Evolutionary conservation across 1,139 yeast species (phyloP), one percentile per base, ranked within the genome.

Genomic region (Suhomyces atakaporum): DNA sequence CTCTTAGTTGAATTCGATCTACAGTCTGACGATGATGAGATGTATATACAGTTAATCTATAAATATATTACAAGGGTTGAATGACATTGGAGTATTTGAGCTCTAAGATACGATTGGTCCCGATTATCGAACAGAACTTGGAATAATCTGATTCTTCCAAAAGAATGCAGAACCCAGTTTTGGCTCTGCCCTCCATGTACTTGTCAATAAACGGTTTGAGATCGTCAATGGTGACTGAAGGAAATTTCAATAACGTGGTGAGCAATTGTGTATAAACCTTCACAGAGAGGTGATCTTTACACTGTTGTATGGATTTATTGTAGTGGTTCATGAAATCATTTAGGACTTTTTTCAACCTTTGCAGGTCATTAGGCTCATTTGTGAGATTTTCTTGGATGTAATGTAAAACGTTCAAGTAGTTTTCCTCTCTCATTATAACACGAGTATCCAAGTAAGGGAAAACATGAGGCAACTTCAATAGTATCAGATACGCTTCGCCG

Each of bases 401-500:
- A 26, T 47, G 45, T 16, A 55, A 44, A 7, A 59, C 25, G 14
- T 37, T 37, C 2, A 49, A 24, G 28, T 54, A 60, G 26, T 48
- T 38, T 15, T 58, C 60, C 14, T 53, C 54, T 7, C 51, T 42
- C n/a, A 49, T 38, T 8, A 56, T 34, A 1, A 49, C 42, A 1
- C 34, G 40, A 5, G 22, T 20, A 12, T 22, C 16, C 1, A 47
- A 23, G 7, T 32, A 30, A 1, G 53, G 54, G 38, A 40, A 56
- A 6, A 38, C 29, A 3, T 37, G 39, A 1, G 58, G 56, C 14
- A 61, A 29, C 23, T 49, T 54, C 20, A 45, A 43, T 18, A 65
- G 38, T 7, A 66, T 33, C 26, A 49, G 46, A 19, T 54, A 44
- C 1, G 73, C 69, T 40, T 62, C 63, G 5, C 42, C 40, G 13